Base-by-base conservation (phyloP, 139 green algal genomes). In the Edaphochlamys debaryana region DNA sequence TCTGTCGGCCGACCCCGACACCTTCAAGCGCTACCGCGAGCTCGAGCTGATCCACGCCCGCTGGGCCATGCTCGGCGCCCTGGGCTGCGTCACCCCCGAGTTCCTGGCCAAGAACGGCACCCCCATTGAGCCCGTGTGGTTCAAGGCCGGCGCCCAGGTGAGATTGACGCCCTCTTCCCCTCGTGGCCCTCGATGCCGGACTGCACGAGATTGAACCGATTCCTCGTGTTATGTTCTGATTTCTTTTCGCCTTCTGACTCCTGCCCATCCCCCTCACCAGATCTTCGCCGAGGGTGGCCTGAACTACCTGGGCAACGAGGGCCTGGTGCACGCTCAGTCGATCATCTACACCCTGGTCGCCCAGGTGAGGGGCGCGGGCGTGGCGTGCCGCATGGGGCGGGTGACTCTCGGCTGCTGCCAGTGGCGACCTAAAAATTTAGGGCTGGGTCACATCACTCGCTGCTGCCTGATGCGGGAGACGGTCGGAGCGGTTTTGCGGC, bases 21-120 rank as follows among this genome's bases (percentile, higher is more conserved):
- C 90, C 67, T 91, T 91, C 85, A 52, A 72, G 38, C 69, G 91
- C 83, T 98, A 98, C 93, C 93, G 97, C 79, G 95, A 98, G 94
- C 80, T 76, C 27, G 78, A 84, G 78, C 66, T 84, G 66, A 84
- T 84, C 90, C 97, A 99, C 92, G 95, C 94, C 23, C 93, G 97
- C 84, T 99, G 97, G 97, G 97, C 97, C 48, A 98, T 99, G 95
- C 94, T 99, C 15, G 97, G 96, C 64, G 78, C 78, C 30, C 90
- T 98, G 50, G 95, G 94, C 80, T 96, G 91, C 90, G 64, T 97
- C n/a, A 89, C 79, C 37, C 85, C 88, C 66, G 88, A 93, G 87
- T 83, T 93, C 70, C 86, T 91, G 77, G 66, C 87, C 40, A 83
- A 73, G 34, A 80, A 87, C 79, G 80, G 85, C 77, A 87, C 91